Evolutionary conservation across 352 stramenopile species (phyloP), one percentile per base, ranked within the genome.

Genomic region (Phytophthora macrochlamydospora): DNA sequence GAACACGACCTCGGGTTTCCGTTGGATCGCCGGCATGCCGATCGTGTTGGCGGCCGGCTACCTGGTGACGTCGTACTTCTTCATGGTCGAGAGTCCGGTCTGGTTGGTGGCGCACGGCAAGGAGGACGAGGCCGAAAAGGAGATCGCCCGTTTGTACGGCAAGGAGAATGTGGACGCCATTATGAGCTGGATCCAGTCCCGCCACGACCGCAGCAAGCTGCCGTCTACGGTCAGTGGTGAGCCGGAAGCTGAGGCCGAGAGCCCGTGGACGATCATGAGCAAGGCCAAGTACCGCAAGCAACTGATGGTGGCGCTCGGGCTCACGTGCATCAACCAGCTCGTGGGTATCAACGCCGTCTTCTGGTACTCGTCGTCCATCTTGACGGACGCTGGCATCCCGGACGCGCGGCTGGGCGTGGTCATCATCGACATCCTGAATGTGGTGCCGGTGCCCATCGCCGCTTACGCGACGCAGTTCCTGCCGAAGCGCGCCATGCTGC

Each of bases 341-440:
- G 76, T 74, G 8, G 81, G 78, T 14, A 83, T 90, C 68, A 90
- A 85, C 55, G 81, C 77, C 40, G 75, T 88, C 29, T 88, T 88
- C 66, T 81, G 72, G 54, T 90, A 90, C 70, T 88, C 81, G 37
- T 83, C 71, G 9, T 71, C 64, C 1, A 78, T 90, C 38, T 75
- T 88, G 43, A 86, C 64, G 14, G 59, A 67, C 31, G 78, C 78
- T 1, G 81, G 81, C 1, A 75, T 90, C 31, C 7, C 54, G 0
- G 81, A 90, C 49, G 55, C 68, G 51, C 79, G 81, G 28, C 12
- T 79, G 9, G 81, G 78, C 24, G 75, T 69, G 18, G 28, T 85
- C 14, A 87, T 88, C 56, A 67, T 90, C 59, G 76, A 83, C 46
- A 63, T 78, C 40, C 65, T 87, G 24, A 85, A 85, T 56, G 48